Evolutionary conservation across 2,329 filamentous ascomycete species (phyloP), one percentile per base, ranked within the genome.

Genomic region (Pyricularia grisea): DNA sequence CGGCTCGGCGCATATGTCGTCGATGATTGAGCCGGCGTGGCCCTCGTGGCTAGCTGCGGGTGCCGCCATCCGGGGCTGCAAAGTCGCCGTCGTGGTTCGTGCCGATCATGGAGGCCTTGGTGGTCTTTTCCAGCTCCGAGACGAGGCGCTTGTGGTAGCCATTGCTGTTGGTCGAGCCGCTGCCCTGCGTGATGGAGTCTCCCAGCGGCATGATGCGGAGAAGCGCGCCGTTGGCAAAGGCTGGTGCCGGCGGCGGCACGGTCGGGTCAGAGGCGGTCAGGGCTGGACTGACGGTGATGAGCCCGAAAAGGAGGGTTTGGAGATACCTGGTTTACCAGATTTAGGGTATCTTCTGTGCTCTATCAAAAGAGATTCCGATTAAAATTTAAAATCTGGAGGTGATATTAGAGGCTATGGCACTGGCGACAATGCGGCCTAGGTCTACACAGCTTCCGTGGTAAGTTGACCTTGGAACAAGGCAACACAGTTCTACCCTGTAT

Each of bases 21-120:
- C 36, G 36, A 42, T 42, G 36, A 42, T 6, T 11, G 20, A 42
- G 36, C 36, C 36, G 12, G 12, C 36, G 36, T 42, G 36, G 12
- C 36, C 36, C 17, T 42, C 12, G 36, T 42, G 36, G 36, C 36
- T 11, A 2, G 36, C n/a, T 42, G 36, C 36, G 36, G 36, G 33
- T 36, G 9, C 6, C 14, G 10, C 12, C 33, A 10, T 50, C 33
- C 6, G 11, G 17, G 67, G 85, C 81, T 23, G 78, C 27, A 14
- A 65, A 33, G 60, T 23, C 77, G 31, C 31, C 63, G 27, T 25
- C 31, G 31, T 17, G 64, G n/a, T 42, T 25, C n/a, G n/a, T 42
- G 64, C 31, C 31, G 42, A 50, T 20, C 42, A 50, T 50, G 42
- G 17, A 50, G 17, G n/a, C 42, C 2, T 50, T 50, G 42, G 42